phyloP scores from a whole-genome alignment of 306 rosid species.

The Vachellia pachyceras region DNA sequence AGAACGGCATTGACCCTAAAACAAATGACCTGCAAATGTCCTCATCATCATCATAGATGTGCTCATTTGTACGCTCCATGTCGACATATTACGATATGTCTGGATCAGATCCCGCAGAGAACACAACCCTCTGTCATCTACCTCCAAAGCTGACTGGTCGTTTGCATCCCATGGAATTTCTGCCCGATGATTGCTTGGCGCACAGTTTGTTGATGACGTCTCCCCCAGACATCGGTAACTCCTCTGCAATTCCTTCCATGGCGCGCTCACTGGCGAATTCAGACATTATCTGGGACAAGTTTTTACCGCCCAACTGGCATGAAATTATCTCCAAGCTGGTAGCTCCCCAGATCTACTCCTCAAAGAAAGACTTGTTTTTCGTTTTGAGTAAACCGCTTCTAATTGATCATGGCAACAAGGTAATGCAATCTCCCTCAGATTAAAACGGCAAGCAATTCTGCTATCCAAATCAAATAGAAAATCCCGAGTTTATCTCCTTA shows the following conservation, averaged over 20 bases:
- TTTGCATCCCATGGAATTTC: conserved; percentile 39
- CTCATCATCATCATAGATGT: conserved; percentile 36
- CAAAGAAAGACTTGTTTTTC: conserved; percentile 56
- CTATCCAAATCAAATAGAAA: neutral
- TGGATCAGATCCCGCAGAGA: conserved; percentile 19
- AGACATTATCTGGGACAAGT: conserved; percentile 53
- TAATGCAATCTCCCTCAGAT: conserved; percentile 18
- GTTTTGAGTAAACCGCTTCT: conserved; percentile 56
- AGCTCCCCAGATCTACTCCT: conserved; percentile 41
- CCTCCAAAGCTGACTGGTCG: neutral
- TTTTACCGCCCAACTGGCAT: conserved; percentile 51
- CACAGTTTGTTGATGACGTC: conserved; percentile 57
- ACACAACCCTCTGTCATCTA: neutral
- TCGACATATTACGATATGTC: conserved; percentile 45
- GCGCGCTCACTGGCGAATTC: conserved; percentile 50
- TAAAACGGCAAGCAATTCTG: neutral
- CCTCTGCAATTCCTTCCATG: conserved; percentile 33
- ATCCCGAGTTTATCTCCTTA: neutral
- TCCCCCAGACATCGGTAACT: conserved; percentile 54
- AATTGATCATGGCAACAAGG: conserved; percentile 58
- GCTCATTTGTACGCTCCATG: conserved; percentile 45
- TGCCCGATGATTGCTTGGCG: conserved; percentile 64
- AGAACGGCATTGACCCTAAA: neutral
- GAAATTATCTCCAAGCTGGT: conserved; percentile 53
- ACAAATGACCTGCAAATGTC: neutral